Conservation (phyloP, 2,329 filamentous ascomycete species). For the Colletotrichum ledebouriae region DNA sequence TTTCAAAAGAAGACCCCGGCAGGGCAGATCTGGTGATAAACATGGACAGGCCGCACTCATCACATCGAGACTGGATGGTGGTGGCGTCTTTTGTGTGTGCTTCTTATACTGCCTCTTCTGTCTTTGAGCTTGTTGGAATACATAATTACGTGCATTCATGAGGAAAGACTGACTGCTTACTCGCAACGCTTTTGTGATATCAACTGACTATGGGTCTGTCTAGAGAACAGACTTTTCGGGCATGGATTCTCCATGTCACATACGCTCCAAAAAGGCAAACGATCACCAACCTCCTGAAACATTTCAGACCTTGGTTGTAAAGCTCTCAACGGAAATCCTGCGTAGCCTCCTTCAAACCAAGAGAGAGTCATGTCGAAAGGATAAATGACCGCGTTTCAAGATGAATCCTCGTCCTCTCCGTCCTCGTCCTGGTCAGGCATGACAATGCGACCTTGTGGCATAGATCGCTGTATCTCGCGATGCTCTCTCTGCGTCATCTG, state of each 20-base stretch:
- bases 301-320: no score
- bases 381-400: no score
- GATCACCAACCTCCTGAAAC: no score
- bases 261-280: neutral
- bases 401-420: slow-evolving; percentile 14
- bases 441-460: neutral
- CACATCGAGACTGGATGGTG: slow-evolving; percentile 30
- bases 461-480: slow-evolving; percentile 20
- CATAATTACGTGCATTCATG: slow-evolving; percentile 15
- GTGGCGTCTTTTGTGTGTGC: slow-evolving; percentile 33
- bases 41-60: slow-evolving; percentile 32
- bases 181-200: no score
- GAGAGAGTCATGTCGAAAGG: no score
- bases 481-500: slow-evolving; percentile 33
- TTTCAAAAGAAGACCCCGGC: slow-evolving; percentile 30
- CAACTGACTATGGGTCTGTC: neutral
- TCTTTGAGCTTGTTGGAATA: slow-evolving; percentile 37
- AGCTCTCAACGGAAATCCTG: no score
- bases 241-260: neutral
- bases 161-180: no score
- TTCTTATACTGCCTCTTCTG: slow-evolving; percentile 34
- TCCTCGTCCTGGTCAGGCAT: slow-evolving; percentile 9
- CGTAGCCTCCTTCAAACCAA: no score
- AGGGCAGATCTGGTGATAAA: slow-evolving; percentile 25
- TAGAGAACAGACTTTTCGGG: neutral